These are phyloP conservation scores for Strigomonas oncopelti DNA, from an alignment of 208 protist genomes.

Conservation along the genomic window DNA sequence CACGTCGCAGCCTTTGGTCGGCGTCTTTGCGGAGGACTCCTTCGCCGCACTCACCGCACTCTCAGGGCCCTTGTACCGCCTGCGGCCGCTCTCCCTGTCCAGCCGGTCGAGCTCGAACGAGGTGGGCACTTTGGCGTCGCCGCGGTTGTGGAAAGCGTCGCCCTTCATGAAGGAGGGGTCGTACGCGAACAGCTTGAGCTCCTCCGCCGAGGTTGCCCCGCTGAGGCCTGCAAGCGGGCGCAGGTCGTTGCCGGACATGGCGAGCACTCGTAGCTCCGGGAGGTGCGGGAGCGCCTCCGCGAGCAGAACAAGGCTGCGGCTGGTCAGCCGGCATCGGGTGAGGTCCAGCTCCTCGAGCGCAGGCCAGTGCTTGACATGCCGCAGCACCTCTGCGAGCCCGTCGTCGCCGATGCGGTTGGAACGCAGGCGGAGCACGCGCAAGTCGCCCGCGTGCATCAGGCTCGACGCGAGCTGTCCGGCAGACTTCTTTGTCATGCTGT, in stretches of 20 bases:
- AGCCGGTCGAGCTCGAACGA: conserved; percentile 74
- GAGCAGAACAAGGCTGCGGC: conserved; percentile 25
- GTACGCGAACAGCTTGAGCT: conserved; percentile 59
- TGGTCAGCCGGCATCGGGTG: conserved; percentile 70
- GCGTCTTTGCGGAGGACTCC: neutral
- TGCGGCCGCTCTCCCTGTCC: conserved; percentile 51
- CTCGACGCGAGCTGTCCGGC: conserved; percentile 27
- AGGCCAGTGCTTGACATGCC: conserved; percentile 42
- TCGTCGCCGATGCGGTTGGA: conserved; percentile 61
- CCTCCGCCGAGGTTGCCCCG: conserved; percentile 3
- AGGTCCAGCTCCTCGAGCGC: conserved; percentile 51
- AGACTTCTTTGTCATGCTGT: conserved; percentile 32
- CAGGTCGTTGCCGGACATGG: conserved; percentile 68
- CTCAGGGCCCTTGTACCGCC: conserved; percentile 42
- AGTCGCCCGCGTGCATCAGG: conserved; percentile 26
- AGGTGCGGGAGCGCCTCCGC: conserved; percentile 26
- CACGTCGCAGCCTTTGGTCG: conserved; percentile 15
- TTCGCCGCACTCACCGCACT: neutral
- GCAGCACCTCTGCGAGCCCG: conserved; percentile 26
- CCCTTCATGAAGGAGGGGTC: conserved; percentile 51
- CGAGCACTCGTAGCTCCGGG: conserved; percentile 34
- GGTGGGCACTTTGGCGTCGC: conserved; percentile 53
- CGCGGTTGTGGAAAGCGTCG: conserved; percentile 8
- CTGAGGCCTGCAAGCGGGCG: conserved; percentile 6
- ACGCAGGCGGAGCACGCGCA: conserved; percentile 44